Percentiles rank a stretch among this genome's conserved stretches.
Conservation (phyloP, 192 early-diverging fungal genomes). For the Coemansia sp. region DNA sequence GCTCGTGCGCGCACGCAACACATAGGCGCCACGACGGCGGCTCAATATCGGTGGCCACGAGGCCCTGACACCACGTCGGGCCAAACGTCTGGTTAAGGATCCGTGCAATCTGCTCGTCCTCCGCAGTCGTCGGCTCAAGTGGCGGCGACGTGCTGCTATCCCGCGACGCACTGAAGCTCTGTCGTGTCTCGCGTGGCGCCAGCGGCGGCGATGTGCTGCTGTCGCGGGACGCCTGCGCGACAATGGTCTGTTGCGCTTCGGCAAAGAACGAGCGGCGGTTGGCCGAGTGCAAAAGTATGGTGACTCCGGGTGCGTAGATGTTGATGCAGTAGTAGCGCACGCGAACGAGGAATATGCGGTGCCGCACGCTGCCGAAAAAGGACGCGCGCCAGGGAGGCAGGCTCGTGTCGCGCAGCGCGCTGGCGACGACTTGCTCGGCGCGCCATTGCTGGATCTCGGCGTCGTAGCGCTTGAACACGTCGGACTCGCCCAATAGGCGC, state of each 20-base stretch:
- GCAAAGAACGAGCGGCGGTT: constrained; percentile 42
- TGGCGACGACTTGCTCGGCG: constrained; percentile 6
- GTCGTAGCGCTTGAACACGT: constrained; percentile 16
- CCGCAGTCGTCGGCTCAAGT: background rate
- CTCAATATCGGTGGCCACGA: constrained; percentile 21
- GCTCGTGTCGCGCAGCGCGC: constrained; percentile 7
- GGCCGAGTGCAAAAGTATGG: constrained; percentile 23
- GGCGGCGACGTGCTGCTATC: constrained; percentile 8
- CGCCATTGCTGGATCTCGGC: constrained; percentile 12
- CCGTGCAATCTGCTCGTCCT: constrained; percentile 13
- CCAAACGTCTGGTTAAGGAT: constrained; percentile 16
- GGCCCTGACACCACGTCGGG: constrained; percentile 19
- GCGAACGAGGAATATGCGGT: constrained; percentile 19
- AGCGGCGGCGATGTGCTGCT: constrained; percentile 5
- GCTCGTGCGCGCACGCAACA: constrained; percentile 12
- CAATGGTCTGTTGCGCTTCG: constrained; percentile 12
- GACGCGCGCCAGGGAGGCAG: constrained; percentile 5
- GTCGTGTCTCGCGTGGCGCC: background rate
- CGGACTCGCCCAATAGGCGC: constrained; percentile 13
- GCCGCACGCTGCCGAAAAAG: constrained; percentile 23
- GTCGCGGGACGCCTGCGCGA: background rate
- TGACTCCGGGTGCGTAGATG: constrained; percentile 15
- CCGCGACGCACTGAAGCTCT: background rate
- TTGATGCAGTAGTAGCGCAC: constrained; percentile 34
- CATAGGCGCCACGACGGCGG: constrained; percentile 15